Evolutionary conservation across 2,329 filamentous ascomycete species (phyloP).

Genomic region (Scolecobasidium constrictum): DNA sequence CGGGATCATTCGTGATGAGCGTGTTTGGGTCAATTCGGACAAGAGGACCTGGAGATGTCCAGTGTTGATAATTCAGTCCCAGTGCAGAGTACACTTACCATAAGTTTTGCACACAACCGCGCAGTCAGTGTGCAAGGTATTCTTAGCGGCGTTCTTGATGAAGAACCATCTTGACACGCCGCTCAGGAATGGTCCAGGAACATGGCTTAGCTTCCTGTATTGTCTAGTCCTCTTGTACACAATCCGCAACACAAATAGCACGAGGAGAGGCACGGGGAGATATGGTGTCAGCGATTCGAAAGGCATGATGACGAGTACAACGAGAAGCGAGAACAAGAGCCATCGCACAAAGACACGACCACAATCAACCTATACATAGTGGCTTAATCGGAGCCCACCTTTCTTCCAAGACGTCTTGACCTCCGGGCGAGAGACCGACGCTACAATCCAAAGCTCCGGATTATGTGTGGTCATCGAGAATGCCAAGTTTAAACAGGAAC

Average conservation of each 20-base stretch:
- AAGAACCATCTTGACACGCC: neutral
- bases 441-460: no score
- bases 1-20: slow-evolving; percentile 9
- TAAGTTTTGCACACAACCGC: slow-evolving; percentile 6
- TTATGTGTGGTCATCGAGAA: no score
- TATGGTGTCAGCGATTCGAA: no score
- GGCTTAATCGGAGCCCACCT: no score
- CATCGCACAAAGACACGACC: no score
- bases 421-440: no score
- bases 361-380: no score
- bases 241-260: neutral
- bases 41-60: slow-evolving; percentile 2
- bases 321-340: no score
- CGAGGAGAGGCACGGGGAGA: neutral
- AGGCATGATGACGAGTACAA: no score
- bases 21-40: slow-evolving; percentile 7
- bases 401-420: no score
- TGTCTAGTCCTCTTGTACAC: neutral
- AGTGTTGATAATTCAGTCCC: neutral
- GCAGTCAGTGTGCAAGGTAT: slow-evolving; percentile 4
- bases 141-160: slow-evolving; percentile 2
- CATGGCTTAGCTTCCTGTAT: slow-evolving; percentile 3
- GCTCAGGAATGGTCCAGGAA: slow-evolving; percentile 3
- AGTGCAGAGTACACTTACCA: neutral
- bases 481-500: no score